phyloP scores from a whole-genome alignment of 108 stramenopile genomes.

The Nitzschia sp. region DNA sequence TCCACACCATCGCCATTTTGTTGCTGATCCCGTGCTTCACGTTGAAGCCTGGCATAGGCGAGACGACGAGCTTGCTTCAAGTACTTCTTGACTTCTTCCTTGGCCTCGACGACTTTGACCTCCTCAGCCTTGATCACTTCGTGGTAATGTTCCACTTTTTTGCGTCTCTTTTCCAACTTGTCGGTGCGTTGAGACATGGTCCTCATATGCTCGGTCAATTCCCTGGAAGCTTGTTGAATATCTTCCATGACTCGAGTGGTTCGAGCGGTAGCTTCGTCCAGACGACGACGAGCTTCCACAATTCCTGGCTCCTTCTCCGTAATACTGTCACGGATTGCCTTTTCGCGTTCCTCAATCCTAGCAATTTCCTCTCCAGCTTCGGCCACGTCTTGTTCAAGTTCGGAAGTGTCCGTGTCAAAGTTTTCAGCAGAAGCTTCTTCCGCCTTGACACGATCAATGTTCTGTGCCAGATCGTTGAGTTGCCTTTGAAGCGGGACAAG shows the following conservation, averaged over 20 bases:
- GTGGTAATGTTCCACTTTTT: constrained; percentile 58
- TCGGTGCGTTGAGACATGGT: constrained; percentile 46
- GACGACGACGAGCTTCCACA: constrained; percentile 35
- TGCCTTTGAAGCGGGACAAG: constrained; percentile 28
- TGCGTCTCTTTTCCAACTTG: constrained; percentile 47
- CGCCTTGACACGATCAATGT: constrained; percentile 43
- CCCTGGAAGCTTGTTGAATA: constrained; percentile 49
- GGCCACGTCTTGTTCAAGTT: constrained; percentile 62
- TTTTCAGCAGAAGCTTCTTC: constrained; percentile 59
- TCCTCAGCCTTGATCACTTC: constrained; percentile 35
- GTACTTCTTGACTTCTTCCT: constrained; percentile 14
- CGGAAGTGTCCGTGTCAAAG: constrained; percentile 72
- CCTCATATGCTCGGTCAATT: constrained; percentile 53
- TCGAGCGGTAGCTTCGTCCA: constrained; percentile 64
- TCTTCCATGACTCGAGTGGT: constrained; percentile 70
- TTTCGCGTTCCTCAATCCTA: constrained; percentile 40
- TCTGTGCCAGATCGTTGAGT: constrained; percentile 34
- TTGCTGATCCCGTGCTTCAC: constrained; percentile 22
- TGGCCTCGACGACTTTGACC: constrained; percentile 18
- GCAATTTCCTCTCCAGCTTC: constrained; percentile 54
- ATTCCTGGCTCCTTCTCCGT: constrained; percentile 49
- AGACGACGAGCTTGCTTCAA: constrained; percentile 19
- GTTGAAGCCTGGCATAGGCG: constrained; percentile 1
- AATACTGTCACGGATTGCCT: constrained; percentile 38
- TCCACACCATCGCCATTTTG: constrained; percentile 7